These are phyloP conservation scores for Garcileccinum viscosum DNA, from an alignment of 1,284 basidiomycete genomes.

Conservation along the genomic window DNA sequence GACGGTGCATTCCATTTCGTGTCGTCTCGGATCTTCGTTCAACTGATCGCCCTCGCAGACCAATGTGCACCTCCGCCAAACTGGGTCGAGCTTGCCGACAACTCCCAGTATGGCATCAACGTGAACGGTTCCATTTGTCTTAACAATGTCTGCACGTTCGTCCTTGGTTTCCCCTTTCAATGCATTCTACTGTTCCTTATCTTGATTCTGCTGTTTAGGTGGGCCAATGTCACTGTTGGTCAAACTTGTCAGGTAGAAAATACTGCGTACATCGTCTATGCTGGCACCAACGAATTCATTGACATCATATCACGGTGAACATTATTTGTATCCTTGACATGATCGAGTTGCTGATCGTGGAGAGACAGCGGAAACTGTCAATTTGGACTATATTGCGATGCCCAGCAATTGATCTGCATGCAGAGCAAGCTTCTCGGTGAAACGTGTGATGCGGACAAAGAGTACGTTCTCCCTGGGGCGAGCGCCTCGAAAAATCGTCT, in stretches of 20 bases:
- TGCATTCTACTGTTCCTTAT: not conserved
- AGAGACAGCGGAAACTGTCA: slow-evolving; percentile 66
- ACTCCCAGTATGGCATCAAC: slow-evolving; percentile 66
- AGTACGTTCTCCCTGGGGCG: slow-evolving; percentile 51
- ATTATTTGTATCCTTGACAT: not conserved
- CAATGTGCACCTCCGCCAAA: slow-evolving; percentile 76
- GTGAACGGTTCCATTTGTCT: slow-evolving; percentile 84
- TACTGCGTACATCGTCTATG: slow-evolving; percentile 76
- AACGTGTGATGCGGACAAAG: slow-evolving; percentile 79
- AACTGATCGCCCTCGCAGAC: slow-evolving; percentile 52
- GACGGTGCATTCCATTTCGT: slow-evolving; percentile 65
- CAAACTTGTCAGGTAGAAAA: slow-evolving; percentile 77
- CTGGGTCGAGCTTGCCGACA: slow-evolving; percentile 64
- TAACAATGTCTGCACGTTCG: slow-evolving; percentile 81
- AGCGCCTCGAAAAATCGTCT: slow-evolving; percentile 2
- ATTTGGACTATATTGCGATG: slow-evolving; percentile 77
- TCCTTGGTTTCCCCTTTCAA: not conserved
- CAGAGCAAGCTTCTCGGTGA: slow-evolving; percentile 60
- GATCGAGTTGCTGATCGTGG: not conserved
- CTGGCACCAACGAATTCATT: slow-evolving; percentile 61
- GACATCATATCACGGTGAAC: slow-evolving; percentile 78
- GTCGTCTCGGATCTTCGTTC: not conserved
- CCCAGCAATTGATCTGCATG: slow-evolving; percentile 63
- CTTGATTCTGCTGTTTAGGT: slow-evolving; percentile 50
- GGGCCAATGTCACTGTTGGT: slow-evolving; percentile 74